Evolutionary conservation across 352 stramenopile species (phyloP), one percentile per base, ranked within the genome.

Genomic region (Phytophthora melonis): DNA sequence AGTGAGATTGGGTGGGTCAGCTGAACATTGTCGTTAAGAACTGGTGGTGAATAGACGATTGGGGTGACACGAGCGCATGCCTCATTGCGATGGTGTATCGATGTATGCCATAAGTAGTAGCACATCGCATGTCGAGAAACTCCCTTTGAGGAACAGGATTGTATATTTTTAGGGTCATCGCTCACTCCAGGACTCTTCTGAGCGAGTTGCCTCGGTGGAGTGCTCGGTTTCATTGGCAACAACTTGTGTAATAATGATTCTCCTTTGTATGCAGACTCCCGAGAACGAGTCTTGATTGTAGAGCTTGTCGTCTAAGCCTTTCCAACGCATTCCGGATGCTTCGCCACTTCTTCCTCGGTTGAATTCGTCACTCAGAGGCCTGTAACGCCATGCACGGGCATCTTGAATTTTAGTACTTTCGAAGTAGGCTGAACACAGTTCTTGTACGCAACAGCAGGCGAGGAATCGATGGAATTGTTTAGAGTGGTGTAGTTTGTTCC

Each of bases 61-160:
- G 13, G 27, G 27, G 34, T 41, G 34, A 23, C 23, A 36, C 50
- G 18, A 57, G 23, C 50, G 8, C 50, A 57, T 57, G 56, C 8
- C 19, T 19, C 19, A 64, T 56, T 71, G 64, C 47, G 64, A 71
- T 61, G 63, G 27, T 66, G 56, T 21, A 59, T 19, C 21, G 27
- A 16, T 41, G 34, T 6, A 32, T 32, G 27, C 27, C 27, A n/a
- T 3, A 32, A 32, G 27, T 54, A 16, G 21, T 11, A 7, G 43
- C n/a, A 25, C 54, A 66, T 75, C 60, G 1, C 63, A 66, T 53
- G 32, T 56, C 32, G 47, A 70, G 47, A 66, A 66, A 74, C 59
- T 30, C 41, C 54, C 27, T 21, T 56, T 27, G 36, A 16, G 11
- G 18, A 60, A 61, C 6, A 36, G 39, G 23, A 5, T 41, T 16